A percentile compares a stretch with the other conserved stretches of the same genome.
phyloP scores from a whole-genome alignment of 164 flowering plant species.

The Stephania japonica region DNA sequence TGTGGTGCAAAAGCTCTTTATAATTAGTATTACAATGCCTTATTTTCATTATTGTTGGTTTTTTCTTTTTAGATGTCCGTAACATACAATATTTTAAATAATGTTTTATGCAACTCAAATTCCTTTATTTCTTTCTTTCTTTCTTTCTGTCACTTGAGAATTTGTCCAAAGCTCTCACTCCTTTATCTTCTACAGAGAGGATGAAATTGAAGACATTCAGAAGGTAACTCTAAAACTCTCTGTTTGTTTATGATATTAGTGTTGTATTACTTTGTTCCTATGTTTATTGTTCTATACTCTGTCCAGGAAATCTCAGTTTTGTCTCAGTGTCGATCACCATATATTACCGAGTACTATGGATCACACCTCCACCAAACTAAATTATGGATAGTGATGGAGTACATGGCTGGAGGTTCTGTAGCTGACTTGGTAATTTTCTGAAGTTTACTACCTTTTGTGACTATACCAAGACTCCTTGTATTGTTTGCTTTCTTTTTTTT shows the following conservation, averaged over 20 bases:
- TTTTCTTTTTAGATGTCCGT: too few relatives aligned
- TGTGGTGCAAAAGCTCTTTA: too few relatives aligned
- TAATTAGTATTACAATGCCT: too few relatives aligned
- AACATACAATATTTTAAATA: too few relatives aligned
- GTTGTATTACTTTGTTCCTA: conserved; percentile 3
- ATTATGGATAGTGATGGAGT: conserved; percentile 98
- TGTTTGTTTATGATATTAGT: conserved; percentile 3
- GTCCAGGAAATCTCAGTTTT: conserved; percentile 94
- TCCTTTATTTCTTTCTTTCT: background rate
- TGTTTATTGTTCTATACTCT: conserved; percentile 13
- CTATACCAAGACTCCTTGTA: background rate
- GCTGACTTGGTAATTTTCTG: conserved; percentile 85
- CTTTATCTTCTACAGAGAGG: conserved; percentile 60
- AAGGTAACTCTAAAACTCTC: conserved; percentile 47
- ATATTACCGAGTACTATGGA: conserved; percentile 93
- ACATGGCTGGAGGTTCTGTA: conserved; percentile 99
- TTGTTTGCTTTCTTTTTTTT: background rate
- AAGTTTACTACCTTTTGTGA: conserved; percentile 8
- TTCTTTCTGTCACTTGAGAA: background rate
- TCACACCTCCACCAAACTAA: conserved; percentile 91
- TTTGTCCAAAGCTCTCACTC: background rate
- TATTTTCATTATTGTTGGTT: too few relatives aligned
- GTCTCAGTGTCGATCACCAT: conserved; percentile 85
- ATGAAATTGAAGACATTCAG: conserved; percentile 97
- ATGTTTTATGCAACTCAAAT: background rate